A percentile compares a stretch with the other conserved stretches of the same genome.
These are phyloP conservation scores for Globisporangium sylvaticum DNA, from an alignment of 352 stramenopile genomes.

Conservation along the genomic window DNA sequence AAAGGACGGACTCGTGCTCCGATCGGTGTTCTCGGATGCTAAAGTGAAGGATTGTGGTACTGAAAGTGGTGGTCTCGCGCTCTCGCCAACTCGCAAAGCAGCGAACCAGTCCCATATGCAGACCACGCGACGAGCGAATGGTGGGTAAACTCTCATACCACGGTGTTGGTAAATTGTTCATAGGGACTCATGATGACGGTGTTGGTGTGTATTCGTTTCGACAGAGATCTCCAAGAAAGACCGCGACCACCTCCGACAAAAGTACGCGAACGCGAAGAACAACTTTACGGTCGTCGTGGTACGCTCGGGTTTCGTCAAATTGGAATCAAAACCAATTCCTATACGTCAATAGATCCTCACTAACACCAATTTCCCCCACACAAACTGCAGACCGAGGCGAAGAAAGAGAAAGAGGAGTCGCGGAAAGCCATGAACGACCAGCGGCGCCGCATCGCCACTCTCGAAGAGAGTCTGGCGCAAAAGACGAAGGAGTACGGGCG, in stretches of 20 bases:
- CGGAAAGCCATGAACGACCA: conserved; percentile 50
- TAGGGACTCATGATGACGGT: neutral
- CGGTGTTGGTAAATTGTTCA: no score
- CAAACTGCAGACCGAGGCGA: conserved; percentile 49
- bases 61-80: neutral
- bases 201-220: neutral
- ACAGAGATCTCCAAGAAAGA: conserved; percentile 54
- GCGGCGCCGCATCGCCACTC: conserved; percentile 34
- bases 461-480: conserved; percentile 52
- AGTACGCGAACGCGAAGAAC: conserved; percentile 78
- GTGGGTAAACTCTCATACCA: neutral
- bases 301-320: neutral
- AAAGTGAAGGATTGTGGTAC: conserved; percentile 3
- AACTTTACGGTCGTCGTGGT: conserved; percentile 73
- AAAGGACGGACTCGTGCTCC: conserved; percentile 68
- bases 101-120: conserved; percentile 16
- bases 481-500: conserved; percentile 64
- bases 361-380: neutral
- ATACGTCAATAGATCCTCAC: neutral
- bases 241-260: conserved; percentile 63
- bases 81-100: conserved; percentile 13
- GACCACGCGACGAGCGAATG: conserved; percentile 14
- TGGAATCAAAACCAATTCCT: neutral
- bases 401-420: conserved; percentile 67
- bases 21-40: conserved; percentile 49